These are phyloP conservation scores for Chalaropsis ovoidea DNA, from an alignment of 2,329 filamentous ascomycete genomes.

Conservation along the genomic window DNA sequence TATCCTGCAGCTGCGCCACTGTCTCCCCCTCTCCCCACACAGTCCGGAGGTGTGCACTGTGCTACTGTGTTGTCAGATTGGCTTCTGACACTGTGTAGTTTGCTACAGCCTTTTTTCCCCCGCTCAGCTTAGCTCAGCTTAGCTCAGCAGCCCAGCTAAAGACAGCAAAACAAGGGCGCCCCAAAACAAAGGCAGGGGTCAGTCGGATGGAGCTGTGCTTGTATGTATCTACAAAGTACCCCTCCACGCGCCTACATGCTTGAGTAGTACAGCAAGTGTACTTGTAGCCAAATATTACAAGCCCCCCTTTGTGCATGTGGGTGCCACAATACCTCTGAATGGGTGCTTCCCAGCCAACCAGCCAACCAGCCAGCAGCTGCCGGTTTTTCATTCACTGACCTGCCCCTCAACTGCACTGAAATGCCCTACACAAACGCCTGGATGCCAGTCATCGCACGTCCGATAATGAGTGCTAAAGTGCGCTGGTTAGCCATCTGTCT, in stretches of 20 bases:
- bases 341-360: not conserved
- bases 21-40: not conserved
- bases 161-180: too few species aligned
- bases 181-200: too few species aligned
- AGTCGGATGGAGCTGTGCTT: too few species aligned
- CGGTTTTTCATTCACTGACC: too few species aligned
- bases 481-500: not conserved
- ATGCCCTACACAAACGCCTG: slow-evolving; percentile 62
- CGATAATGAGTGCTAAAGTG: slow-evolving; percentile 52
- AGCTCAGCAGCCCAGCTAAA: too few species aligned
- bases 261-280: too few species aligned
- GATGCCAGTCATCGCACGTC: slow-evolving; percentile 59
- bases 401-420: not conserved
- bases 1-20: not conserved
- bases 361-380: not conserved
- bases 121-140: too few species aligned
- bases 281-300: too few species aligned
- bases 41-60: not conserved
- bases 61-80: not conserved
- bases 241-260: too few species aligned
- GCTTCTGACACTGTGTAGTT: not conserved
- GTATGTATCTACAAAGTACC: too few species aligned
- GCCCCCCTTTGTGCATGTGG: too few species aligned
- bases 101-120: too few species aligned
- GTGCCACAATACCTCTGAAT: not conserved